Base-by-base conservation (phyloP, 129 eudicot species). In the Lactuca sativa region DNA sequence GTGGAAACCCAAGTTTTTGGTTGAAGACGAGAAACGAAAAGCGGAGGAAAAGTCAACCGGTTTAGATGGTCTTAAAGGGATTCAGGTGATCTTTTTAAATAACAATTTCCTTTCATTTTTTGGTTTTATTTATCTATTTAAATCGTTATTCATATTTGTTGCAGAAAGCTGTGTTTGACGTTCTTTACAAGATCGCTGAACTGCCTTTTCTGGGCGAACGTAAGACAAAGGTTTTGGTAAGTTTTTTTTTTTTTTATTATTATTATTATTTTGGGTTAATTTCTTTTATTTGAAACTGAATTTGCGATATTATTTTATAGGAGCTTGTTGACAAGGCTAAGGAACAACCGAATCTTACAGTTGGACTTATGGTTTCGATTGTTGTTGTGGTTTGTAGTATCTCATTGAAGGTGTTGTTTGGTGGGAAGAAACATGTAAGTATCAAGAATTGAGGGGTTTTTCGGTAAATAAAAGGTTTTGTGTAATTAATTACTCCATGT, bases 1-100 rank as follows among this genome's bases (percentile, higher is more conserved):
- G 9, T 93, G 97, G 98, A 93, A 87, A 79, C 92, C 96, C 7
- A 93, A 93, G 74, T 86, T 83, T 67, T 83, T 79, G 41, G 86
- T 79, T 10, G 98, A 93, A 79, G 86, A 89, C 61, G 95, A 85
- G 87, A 93, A 86, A 62, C 88, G 82, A 37, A 86, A 85, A 84
- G 88, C 80, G 7, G 91, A 93, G 74, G 98, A 93, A 48, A 86
- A 71, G 78, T 71, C 86, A 32, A 51, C 82, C 9, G 83, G 71
- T 18, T 37, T 59, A n/a, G 95, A 77, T 55, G 88, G 85, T 62
- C 82, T 83, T 9, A 85, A 86, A 54, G 92, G 96, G 55, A 41
- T 77, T 74, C 88, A 89, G 96, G 96, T 92, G 76, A 76, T 38
- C 8, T 12, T 4, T 4, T 34, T 13, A 30, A 25, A 0, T 7